Percentiles rank a stretch among this genome's conserved stretches.
Conservation (phyloP, 306 rosid genomes). For the Prunus davidiana region DNA sequence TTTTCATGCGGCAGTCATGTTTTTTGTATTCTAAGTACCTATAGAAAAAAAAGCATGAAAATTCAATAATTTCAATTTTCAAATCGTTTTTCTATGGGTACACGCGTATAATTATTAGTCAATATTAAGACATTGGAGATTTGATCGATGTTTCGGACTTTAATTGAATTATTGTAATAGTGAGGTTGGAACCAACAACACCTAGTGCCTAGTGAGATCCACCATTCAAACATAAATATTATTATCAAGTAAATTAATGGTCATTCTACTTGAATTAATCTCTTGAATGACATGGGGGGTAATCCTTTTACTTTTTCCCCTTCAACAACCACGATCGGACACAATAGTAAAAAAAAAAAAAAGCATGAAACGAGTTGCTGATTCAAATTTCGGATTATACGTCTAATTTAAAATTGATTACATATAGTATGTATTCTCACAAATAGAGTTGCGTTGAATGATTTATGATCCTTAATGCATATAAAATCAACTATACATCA, state of each 20-base stretch:
- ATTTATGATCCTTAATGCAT: too few relatives aligned
- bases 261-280: too few relatives aligned
- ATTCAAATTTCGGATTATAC: too few relatives aligned
- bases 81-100: background rate
- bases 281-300: background rate
- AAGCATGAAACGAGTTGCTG: fast-evolving
- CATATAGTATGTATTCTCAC: too few relatives aligned
- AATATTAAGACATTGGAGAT: background rate
- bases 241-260: too few relatives aligned
- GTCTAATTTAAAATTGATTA: too few relatives aligned
- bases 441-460: fast-evolving
- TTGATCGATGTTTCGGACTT: background rate
- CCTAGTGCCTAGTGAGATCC: background rate
- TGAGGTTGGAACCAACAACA: background rate
- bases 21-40: background rate
- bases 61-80: background rate
- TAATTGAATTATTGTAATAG: background rate
- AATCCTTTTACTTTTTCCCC: too few relatives aligned
- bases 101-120: background rate
- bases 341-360: too few relatives aligned
- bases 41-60: background rate
- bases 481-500: too few relatives aligned
- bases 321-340: too few relatives aligned
- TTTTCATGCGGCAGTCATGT: conserved; percentile 22
- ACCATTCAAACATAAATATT: too few relatives aligned